Evolutionary conservation across 345 rosid species (phyloP).

Genomic region (Euphorbia pulcherrima): DNA sequence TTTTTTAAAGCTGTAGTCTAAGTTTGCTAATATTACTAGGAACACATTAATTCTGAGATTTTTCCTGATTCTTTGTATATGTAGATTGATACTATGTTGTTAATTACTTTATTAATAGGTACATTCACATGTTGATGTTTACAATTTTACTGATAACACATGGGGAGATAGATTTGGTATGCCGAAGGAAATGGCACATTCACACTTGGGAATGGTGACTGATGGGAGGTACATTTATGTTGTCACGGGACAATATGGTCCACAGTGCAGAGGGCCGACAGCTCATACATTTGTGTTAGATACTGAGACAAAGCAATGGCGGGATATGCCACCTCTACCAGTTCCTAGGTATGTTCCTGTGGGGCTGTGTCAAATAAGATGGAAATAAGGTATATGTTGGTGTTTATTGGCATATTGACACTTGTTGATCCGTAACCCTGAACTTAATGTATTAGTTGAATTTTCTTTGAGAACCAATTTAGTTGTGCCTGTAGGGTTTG

Average conservation of each 20-base stretch:
- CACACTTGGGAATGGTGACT: conserved; percentile 95
- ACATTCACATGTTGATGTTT: conserved; percentile 88
- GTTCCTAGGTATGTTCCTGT: conserved; percentile 64
- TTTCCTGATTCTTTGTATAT: background rate
- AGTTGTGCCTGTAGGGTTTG: background rate
- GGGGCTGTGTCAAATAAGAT: conserved; percentile 12
- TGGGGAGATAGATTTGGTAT: conserved; percentile 93
- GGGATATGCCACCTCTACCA: conserved; percentile 62
- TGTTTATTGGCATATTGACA: background rate
- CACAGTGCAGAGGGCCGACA: conserved; percentile 91
- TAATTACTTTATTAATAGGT: conserved; percentile 41
- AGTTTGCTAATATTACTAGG: background rate
- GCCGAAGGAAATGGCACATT: conserved; percentile 99
- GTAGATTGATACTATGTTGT: background rate
- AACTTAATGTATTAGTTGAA: background rate
- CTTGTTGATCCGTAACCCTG: background rate
- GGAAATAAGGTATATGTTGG: background rate
- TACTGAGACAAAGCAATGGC: conserved; percentile 79
- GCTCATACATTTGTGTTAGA: conserved; percentile 78
- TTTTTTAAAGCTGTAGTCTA: no score
- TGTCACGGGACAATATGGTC: conserved; percentile 89
- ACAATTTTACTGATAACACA: conserved; percentile 67
- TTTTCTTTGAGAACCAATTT: background rate
- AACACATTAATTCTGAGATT: background rate
- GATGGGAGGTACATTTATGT: conserved; percentile 84